Evolutionary conservation across 371 early-diverging fungal genomes (phyloP), one percentile per base, ranked within the genome.

Genomic region (Mucor circinelloides): DNA sequence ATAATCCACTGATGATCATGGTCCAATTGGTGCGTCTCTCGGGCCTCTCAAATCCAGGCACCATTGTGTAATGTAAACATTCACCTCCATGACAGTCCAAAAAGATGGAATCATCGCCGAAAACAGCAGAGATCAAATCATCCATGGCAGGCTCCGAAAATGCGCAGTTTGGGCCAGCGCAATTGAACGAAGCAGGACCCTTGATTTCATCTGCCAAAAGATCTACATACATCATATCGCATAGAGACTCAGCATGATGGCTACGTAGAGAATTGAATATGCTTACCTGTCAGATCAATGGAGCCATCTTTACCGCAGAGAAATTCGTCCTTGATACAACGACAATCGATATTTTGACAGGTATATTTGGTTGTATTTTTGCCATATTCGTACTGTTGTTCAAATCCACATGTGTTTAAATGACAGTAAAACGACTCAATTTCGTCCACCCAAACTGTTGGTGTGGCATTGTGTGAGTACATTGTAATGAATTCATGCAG

Each of bases 21-120:
- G 82, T 58, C 69, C 86, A 87, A 63, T 87, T 86, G 27, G 85
- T 87, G 7, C 87, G 89, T 27, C 84, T 69, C 10, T 78, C 80
- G 3, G 87, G 86, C 65, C 78, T 72, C 42, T 73, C 76, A 67
- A 89, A 94, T 17, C 93, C 94, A 8, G 97, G 97, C 0, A 95
- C 87, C 80, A 94, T 91, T 9, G 91, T 90, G 65, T 92, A 92
- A 75, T 95, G 95, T 32, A 95, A 67, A 71, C 96, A 97, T 74
- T 96, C 95, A 46, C 93, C 93, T 21, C 87, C 87, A 27, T 74
- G 69, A 68, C 94, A 94, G 17, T 68, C 63, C 64, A 94, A 76
- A 21, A 85, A 87, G 66, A 94, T 93, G 6, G 88, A 87, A 21
- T 85, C 84, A 61, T 94, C 93, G 27, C 93, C 94, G 78, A 93